Conservation (phyloP, 352 stramenopile genomes). For the Albugo candida region DNA sequence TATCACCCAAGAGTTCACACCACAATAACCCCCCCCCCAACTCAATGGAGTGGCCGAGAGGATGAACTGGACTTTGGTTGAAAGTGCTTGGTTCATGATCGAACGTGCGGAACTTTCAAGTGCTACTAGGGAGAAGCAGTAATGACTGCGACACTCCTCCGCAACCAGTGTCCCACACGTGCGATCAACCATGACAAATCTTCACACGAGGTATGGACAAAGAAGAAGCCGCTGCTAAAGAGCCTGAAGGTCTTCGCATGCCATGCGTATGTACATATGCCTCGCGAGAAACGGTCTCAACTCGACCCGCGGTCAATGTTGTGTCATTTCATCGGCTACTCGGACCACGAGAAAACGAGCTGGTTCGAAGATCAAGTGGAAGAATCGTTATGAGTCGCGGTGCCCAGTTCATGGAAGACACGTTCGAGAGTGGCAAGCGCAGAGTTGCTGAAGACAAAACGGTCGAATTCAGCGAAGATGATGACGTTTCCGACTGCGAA, state of each 20-base stretch:
- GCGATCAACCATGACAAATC: neutral
- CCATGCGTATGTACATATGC: neutral
- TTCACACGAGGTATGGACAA: neutral
- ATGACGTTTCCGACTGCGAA: too few relatives aligned
- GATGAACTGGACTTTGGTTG: constrained; percentile 3
- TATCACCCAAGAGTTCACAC: constrained; percentile 6
- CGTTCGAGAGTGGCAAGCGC: constrained; percentile 5
- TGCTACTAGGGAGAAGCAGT: constrained; percentile 5
- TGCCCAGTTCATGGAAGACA: constrained; percentile 2
- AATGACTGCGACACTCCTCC: constrained; percentile 4
- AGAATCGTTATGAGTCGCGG: too few relatives aligned
- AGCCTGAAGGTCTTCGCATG: constrained; percentile 1
- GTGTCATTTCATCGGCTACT: too few relatives aligned
- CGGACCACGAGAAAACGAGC: too few relatives aligned
- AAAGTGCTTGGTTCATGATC: too few relatives aligned
- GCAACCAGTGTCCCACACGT: neutral
- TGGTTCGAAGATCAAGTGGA: too few relatives aligned
- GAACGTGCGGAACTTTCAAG: constrained; percentile 2
- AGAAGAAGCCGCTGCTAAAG: constrained; percentile 1
- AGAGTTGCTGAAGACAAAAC: too few relatives aligned
- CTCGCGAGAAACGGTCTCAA: too few relatives aligned
- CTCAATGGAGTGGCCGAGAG: constrained; percentile 7
- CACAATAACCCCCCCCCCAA: constrained; percentile 8
- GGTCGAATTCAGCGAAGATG: too few relatives aligned
- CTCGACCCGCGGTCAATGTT: too few relatives aligned